Conservation (phyloP, 257 asterid genomes). For the Buddleja alternifolia region DNA sequence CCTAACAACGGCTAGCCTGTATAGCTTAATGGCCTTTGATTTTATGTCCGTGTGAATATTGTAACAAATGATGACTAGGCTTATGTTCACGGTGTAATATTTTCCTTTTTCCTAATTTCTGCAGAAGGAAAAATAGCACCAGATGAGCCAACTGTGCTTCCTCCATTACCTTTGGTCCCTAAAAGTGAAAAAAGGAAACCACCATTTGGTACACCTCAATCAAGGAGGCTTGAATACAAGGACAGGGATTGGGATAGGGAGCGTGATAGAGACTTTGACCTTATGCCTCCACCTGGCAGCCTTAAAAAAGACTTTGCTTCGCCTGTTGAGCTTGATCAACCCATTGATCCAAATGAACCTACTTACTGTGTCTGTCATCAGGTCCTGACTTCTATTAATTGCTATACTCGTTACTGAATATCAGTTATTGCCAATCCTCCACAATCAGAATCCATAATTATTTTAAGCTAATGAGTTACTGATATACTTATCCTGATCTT, state of each 20-base stretch:
- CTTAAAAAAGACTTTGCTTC: conserved; percentile 75
- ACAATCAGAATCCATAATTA: not conserved
- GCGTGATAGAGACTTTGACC: conserved; percentile 91
- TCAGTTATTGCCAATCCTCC: no score
- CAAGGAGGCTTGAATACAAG: conserved; percentile 77
- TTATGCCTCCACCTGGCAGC: conserved; percentile 99
- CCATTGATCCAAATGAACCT: conserved; percentile 97
- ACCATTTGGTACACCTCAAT: conserved; percentile 62
- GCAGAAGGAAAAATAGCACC: conserved; percentile 89
- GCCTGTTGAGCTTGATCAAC: conserved; percentile 76
- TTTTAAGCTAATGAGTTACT: conserved; percentile 19
- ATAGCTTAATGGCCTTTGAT: conserved; percentile 6
- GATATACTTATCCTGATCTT: conserved; percentile 29
- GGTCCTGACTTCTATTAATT: conserved; percentile 47
- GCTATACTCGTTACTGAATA: not conserved
- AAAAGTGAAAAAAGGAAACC: conserved; percentile 73
- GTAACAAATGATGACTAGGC: not conserved
- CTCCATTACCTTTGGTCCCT: conserved; percentile 80
- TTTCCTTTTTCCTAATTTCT: conserved; percentile 24
- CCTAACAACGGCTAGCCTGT: not conserved
- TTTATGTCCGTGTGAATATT: not conserved
- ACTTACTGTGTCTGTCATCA: conserved; percentile 96
- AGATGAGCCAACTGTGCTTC: conserved; percentile 91
- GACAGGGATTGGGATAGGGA: conserved; percentile 94
- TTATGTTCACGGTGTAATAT: conserved; percentile 11